Base-by-base conservation (phyloP, 345 rosid species). In the Sisymbrium irio region DNA sequence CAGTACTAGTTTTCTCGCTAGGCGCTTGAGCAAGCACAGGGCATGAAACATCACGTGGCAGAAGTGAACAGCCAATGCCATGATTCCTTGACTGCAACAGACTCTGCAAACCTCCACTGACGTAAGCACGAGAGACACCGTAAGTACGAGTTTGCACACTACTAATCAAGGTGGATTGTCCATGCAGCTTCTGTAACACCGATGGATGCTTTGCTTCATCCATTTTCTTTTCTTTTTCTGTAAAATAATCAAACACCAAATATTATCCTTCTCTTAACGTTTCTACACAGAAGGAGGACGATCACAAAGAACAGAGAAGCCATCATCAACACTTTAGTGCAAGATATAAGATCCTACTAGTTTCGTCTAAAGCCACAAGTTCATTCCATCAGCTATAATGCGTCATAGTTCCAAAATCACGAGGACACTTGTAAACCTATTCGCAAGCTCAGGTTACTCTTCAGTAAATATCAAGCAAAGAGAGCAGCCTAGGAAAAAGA, bases 1-100 rank as follows among this genome's bases (percentile, higher is more conserved):
- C 96, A 87, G 83, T 78, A 83, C 84, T 39, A n/a, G 86, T 74
- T 86, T 85, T 88, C 89, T 90, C 93, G 6, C 83, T 47, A 3
- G 96, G 93, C 36, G 96, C 93, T 65, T 83, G 87, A 18, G 76
- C 83, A 53, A 57, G 75, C 3, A 89, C 59, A 0, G 85, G 79
- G 25, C 50, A 46, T 53, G 81, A 72, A 63, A 61, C 54, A 69
- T 75, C 54, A 69, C 77, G 63, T 2, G 85, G 72, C 44, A 56
- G 36, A 27, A 73, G 39, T 45, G 75, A 80, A 71, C 73, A 65
- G 44, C 80, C 78, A 62, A 64, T 36, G 57, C 49, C 71, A 10
- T 75, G 83, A 17, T 37, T 44, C 20, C 79, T 56, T 15, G 84
- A 45, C 36, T 67, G 82, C 39, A 84, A 56, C 27, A 77, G 68